Evolutionary conservation across 352 stramenopile genomes (phyloP).

Genomic region (Phytophthora lateralis): DNA sequence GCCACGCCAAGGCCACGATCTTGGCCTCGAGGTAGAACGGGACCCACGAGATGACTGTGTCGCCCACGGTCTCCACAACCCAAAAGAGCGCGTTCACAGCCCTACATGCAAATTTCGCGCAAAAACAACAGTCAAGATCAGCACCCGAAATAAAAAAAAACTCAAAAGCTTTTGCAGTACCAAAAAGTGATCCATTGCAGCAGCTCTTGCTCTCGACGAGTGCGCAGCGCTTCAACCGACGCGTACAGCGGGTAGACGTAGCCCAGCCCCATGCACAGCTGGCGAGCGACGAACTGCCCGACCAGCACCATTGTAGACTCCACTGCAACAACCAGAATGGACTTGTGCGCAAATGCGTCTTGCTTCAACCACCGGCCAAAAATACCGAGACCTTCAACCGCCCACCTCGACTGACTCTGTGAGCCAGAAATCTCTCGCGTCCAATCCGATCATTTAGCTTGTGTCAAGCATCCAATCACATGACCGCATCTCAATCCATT

Average conservation of each 20-base stretch:
- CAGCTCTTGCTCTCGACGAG: constrained; percentile 53
- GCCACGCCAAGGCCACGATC: constrained; percentile 69
- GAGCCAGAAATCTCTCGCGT: not conserved
- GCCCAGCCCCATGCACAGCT: constrained; percentile 61
- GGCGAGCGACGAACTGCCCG: constrained; percentile 47
- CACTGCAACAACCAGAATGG: not conserved
- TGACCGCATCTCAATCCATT: not conserved
- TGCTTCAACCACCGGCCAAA: not conserved
- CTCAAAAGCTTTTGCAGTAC: constrained; percentile 17
- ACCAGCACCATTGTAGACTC: constrained; percentile 54
- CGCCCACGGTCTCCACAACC: constrained; percentile 62
- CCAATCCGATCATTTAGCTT: constrained; percentile 8
- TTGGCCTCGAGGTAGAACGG: constrained; percentile 82
- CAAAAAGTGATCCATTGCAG: constrained; percentile 73
- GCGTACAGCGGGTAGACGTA: constrained; percentile 72
- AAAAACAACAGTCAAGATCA: constrained; percentile 4
- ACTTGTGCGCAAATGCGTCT: not conserved
- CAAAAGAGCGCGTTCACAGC: constrained; percentile 67
- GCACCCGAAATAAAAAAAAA: constrained; percentile 2
- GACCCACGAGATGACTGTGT: constrained; percentile 62
- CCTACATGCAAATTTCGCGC: constrained; percentile 22
- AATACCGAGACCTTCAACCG: constrained; percentile 4
- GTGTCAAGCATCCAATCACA: not conserved
- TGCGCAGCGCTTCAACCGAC: constrained; percentile 50
- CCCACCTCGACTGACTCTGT: not conserved